Evolutionary conservation across 805 yeast genomes (phyloP).

Genomic region (Metschnikowia dekortorum): DNA sequence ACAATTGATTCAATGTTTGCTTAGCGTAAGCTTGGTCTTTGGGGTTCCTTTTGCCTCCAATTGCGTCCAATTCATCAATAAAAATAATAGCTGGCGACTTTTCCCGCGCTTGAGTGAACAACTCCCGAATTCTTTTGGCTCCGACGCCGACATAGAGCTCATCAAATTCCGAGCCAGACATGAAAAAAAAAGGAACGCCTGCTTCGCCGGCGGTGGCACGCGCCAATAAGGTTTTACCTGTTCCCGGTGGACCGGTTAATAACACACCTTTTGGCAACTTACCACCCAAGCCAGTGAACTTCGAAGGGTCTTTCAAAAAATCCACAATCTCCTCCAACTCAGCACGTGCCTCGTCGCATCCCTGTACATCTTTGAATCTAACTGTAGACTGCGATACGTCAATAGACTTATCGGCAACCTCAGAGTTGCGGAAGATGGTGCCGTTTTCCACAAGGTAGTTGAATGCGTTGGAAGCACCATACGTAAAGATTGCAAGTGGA

Average conservation of each 20-base stretch:
- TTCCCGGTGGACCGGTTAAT: slow-evolving; percentile 98
- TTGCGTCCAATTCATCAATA: slow-evolving; percentile 97
- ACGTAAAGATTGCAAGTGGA: slow-evolving; percentile 73
- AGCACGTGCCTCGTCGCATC: slow-evolving; percentile 97
- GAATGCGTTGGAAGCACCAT: slow-evolving; percentile 76
- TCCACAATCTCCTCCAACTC: slow-evolving; percentile 98
- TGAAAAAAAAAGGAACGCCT: slow-evolving; percentile 96
- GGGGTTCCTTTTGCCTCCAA: slow-evolving; percentile 97
- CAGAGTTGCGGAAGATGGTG: slow-evolving; percentile 70
- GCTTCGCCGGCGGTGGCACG: slow-evolving; percentile 99
- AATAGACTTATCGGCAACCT: slow-evolving; percentile 70
- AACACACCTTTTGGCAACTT: slow-evolving; percentile 96
- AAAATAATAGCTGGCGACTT: slow-evolving; percentile 96
- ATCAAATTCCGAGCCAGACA: slow-evolving; percentile 98
- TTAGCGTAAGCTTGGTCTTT: slow-evolving; percentile 97
- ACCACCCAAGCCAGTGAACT: slow-evolving; percentile 95
- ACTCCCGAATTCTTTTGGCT: slow-evolving; percentile 94
- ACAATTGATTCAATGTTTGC: slow-evolving; percentile 91
- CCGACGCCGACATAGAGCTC: slow-evolving; percentile 99
- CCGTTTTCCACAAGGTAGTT: slow-evolving; percentile 79
- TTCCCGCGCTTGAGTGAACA: slow-evolving; percentile 88
- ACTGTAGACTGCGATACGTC: slow-evolving; percentile 85
- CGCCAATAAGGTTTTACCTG: slow-evolving; percentile 95
- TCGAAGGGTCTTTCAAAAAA: slow-evolving; percentile 91
- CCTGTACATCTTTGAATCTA: slow-evolving; percentile 88